A percentile compares a stretch with the other conserved stretches of the same genome.
These are phyloP conservation scores for Pisolithus microcarpus DNA, from an alignment of 768 basidiomycete species.

Conservation along the genomic window DNA sequence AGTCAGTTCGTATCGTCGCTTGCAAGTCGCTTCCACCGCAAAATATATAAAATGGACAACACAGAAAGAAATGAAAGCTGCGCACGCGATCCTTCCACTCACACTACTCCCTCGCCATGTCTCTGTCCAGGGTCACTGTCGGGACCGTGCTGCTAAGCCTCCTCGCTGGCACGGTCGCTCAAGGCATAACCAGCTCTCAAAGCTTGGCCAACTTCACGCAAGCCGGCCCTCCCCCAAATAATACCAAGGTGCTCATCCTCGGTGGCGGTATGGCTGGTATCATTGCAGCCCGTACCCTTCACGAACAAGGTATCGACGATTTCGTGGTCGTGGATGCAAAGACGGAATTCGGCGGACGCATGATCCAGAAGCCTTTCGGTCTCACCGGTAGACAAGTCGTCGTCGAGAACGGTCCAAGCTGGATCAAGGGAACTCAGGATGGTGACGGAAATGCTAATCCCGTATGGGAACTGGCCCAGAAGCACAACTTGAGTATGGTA, in stretches of 20 bases:
- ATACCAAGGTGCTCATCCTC: conserved; percentile 45
- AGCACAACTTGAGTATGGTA: conserved; percentile 43
- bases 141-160: conserved; percentile 5
- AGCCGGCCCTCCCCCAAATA: conserved; percentile 4
- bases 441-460: conserved; percentile 51
- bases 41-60: too few relatives aligned
- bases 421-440: conserved; percentile 50
- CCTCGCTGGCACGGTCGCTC: conserved; percentile 2
- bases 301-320: conserved; percentile 46
- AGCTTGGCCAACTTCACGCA: neutral
- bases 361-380: conserved; percentile 44
- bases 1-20: too few relatives aligned
- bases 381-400: conserved; percentile 29
- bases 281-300: conserved; percentile 55
- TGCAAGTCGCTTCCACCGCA: too few relatives aligned
- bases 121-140: neutral
- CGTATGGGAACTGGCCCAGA: conserved; percentile 48
- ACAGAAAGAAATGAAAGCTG: too few relatives aligned
- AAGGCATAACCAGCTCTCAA: neutral
- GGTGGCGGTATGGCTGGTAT: conserved; percentile 63
- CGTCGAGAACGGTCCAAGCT: conserved; percentile 55
- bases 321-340: conserved; percentile 57
- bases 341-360: conserved; percentile 52
- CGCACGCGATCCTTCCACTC: too few relatives aligned
- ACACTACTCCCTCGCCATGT: conserved; percentile 7